Evolutionary conservation across 139 green algal genomes (phyloP), one percentile per base, ranked within the genome.

Genomic region (Coccomyxa sp.): DNA sequence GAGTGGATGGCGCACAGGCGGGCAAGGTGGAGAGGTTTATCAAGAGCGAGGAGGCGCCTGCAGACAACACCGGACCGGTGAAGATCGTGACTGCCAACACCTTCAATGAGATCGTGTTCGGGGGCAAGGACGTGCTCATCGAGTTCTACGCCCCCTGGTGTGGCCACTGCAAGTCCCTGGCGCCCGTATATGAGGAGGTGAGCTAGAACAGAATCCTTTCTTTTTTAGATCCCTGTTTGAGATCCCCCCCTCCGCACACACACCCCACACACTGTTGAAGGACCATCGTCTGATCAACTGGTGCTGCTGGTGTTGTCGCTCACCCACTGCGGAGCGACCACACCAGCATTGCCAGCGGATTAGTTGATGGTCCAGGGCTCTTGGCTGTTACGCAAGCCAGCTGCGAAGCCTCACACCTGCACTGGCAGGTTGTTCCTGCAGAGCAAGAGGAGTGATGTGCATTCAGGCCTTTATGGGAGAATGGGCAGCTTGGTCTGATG

Each of bases 61-160:
- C 77, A n/a, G 51, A 85, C 38, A 91, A 90, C 79, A 67, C 79
- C 66, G 89, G 82, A 16, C 89, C 87, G 12, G 87, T 92, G 13
- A 85, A 79, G 76, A 77, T 90, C 25, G 59, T 90, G 57, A 85
- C 81, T 4, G 88, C 79, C 79, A 88, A 84, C 0, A 87, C 81
- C 0, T 93, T 93, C 75, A 76, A 93, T 18, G 84, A 92, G 9
- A 80, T 90, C 58, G 88, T 95, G 75, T 76, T 89, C 77, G 83
- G 85, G 14, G 82, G 84, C 84, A 90, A 91, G 79, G 80, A 92
- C 67, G 88, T 89, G 31, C 76, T 95, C 17, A 85, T 95, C 66
- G 88, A 93, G 85, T 89, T 94, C 82, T 93, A 94, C 78, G 91
- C 91, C 7, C 91, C 90, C n/a, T 94, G 83, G 83, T 86, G 85